These are phyloP conservation scores for Penicillium sp. DNA, from an alignment of 2,329 filamentous ascomycete species.

Conservation along the genomic window DNA sequence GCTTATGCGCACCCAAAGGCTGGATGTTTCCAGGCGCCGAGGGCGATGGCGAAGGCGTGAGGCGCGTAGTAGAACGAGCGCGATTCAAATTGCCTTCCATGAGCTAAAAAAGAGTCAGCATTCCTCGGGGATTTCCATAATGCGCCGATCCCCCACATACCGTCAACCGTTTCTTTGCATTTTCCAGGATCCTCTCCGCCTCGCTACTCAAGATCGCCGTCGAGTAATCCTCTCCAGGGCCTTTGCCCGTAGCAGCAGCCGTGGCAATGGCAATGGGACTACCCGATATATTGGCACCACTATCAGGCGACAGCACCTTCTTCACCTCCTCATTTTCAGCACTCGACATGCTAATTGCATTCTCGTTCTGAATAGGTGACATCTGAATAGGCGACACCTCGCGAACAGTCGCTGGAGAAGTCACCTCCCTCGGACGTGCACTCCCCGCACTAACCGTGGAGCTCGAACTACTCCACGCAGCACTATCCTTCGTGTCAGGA, in stretches of 20 bases:
- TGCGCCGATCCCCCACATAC: constrained; percentile 53
- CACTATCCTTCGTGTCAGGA: constrained; percentile 50
- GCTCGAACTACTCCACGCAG: constrained; percentile 35
- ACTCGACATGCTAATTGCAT: constrained; percentile 4
- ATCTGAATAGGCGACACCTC: constrained; percentile 6
- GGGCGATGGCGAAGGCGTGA: constrained; percentile 50
- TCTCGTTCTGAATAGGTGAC: constrained; percentile 5
- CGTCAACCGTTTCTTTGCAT: constrained; percentile 84
- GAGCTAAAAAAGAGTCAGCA: constrained; percentile 55
- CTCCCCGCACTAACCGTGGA: constrained; percentile 39
- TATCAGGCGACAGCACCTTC: constrained; percentile 3
- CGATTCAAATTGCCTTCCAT: constrained; percentile 91
- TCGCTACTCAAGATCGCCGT: constrained; percentile 75
- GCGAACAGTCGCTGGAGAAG: constrained; percentile 7
- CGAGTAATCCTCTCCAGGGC: constrained; percentile 63
- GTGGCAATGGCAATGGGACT: constrained; percentile 29
- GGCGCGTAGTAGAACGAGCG: constrained; percentile 67
- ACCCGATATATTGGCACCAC: not conserved
- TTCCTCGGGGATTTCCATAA: not conserved
- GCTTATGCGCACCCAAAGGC: constrained; percentile 33
- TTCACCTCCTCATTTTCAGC: constrained; percentile 1
- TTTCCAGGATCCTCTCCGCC: constrained; percentile 86
- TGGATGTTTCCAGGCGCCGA: constrained; percentile 24
- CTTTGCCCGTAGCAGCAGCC: constrained; percentile 38
- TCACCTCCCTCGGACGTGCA: constrained; percentile 17